Base-by-base conservation (phyloP, 2,329 filamentous ascomycete species). In the Talaromyces rugulosus region DNA sequence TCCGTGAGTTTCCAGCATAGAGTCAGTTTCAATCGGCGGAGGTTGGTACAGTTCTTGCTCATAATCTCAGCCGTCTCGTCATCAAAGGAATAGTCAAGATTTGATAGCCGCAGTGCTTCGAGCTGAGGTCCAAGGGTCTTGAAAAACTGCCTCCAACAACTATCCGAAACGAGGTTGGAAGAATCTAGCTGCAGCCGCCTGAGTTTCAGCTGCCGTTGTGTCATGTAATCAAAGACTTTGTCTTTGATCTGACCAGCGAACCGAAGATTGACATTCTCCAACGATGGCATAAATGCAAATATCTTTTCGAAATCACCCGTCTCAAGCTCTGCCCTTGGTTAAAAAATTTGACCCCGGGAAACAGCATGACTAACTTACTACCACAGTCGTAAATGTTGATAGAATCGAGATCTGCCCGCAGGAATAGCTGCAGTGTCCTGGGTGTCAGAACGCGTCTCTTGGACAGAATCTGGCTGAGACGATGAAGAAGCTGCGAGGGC, bases 221-320 rank as follows among this genome's bases (percentile, higher is more conserved):
- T 80, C 70, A 97, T 84, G 73, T 94, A 96, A 58, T 91, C 85
- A 75, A 97, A 83, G 50, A 92, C 89, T 44, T 82, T 82, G 69
- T 97, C 90, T 75, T 96, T 96, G 81, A 97, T 89, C 71, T 96
- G 93, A 56, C 95, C 90, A n/a, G 89, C 91, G 69, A 93, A 94
- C 56, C 89, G 87, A 11, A 96, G 79, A 66, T 92, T 89, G 61
- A 97, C 81, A 51, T 83, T 83, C 68, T 86, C 86, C 59, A 96
- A 79, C 5, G 81, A 82, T 0, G 90, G 87, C 62, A 90, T 87
- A 2, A 87, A 83, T 58, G 92, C 89, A 65, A 97, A 92, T 50
- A 96, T 91, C 66, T 88, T 85, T 55, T 90, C 84, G 66, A 89
- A 92, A 70, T 98, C 92, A 66, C 92, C 85, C 2, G 85, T 84